These are phyloP conservation scores for Phialophora verrucosa DNA, from an alignment of 2,329 filamentous ascomycete genomes.

Conservation along the genomic window DNA sequence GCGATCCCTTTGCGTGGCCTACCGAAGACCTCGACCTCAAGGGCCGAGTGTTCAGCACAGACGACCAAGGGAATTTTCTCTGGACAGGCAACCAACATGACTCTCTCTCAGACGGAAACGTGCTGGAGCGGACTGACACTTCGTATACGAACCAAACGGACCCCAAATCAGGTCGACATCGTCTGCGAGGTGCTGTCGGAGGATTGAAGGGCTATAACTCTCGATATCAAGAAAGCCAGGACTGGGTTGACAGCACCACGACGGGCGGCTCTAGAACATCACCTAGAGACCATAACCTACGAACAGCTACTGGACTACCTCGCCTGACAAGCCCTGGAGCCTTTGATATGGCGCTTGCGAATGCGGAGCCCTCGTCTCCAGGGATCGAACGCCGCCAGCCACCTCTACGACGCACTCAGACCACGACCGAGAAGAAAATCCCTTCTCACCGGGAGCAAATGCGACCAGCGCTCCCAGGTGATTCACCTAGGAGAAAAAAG, in stretches of 20 bases:
- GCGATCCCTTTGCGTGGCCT: constrained; percentile 41
- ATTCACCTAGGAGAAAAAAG: constrained; percentile 36
- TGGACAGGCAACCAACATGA: constrained; percentile 49
- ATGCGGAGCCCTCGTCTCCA: constrained; percentile 24
- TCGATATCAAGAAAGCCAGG: constrained; percentile 19
- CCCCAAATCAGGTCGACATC: constrained; percentile 26
- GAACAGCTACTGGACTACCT: constrained; percentile 17
- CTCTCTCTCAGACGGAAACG: constrained; percentile 24
- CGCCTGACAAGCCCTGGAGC: constrained; percentile 23
- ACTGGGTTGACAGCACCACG: constrained; percentile 27
- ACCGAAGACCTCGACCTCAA: constrained; percentile 34
- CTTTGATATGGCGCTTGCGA: constrained; percentile 28
- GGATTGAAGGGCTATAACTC: constrained; percentile 29
- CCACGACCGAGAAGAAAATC: constrained; percentile 24
- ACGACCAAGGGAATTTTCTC: constrained; percentile 53
- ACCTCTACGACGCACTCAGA: constrained; percentile 14
- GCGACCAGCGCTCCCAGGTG: constrained; percentile 27
- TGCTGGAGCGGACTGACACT: constrained; percentile 34
- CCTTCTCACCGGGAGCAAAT: constrained; percentile 34
- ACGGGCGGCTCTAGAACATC: constrained; percentile 13
- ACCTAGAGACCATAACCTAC: constrained; percentile 23
- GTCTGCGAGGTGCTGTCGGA: constrained; percentile 32
- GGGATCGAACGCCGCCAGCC: constrained; percentile 7
- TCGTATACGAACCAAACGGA: constrained; percentile 31
- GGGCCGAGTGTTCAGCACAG: constrained; percentile 52